Percentiles rank a stretch among this genome's conserved stretches.
These are phyloP conservation scores for Linderniella brevidens DNA, from an alignment of 257 asterid species.

Conservation along the genomic window DNA sequence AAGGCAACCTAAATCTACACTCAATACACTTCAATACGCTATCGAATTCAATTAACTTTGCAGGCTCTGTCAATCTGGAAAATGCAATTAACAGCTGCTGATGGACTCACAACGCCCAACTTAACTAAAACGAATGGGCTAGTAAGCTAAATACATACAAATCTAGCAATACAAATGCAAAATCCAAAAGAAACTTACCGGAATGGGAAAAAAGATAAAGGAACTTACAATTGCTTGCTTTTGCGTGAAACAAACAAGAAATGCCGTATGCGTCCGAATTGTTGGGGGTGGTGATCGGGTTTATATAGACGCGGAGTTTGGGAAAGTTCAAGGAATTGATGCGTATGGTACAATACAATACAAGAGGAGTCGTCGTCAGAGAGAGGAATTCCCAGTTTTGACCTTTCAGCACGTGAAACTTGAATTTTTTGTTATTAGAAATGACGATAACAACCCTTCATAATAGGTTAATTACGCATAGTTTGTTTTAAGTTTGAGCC, in stretches of 20 bases:
- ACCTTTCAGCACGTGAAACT: conserved; percentile 6
- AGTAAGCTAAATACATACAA: too few relatives aligned
- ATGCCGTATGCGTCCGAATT: not conserved
- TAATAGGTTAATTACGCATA: too few relatives aligned
- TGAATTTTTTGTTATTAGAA: too few relatives aligned
- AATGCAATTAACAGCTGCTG: too few relatives aligned
- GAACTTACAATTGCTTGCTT: too few relatives aligned
- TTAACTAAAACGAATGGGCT: too few relatives aligned
- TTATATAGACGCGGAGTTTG: conserved; percentile 21
- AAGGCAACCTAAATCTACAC: conserved; percentile 4
- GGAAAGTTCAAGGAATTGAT: conserved; percentile 16
- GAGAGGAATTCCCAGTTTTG: conserved; percentile 9
- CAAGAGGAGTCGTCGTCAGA: not conserved
- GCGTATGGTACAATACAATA: conserved; percentile 16
- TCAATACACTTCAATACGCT: not conserved
- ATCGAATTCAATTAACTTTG: not conserved
- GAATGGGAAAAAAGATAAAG: conserved; percentile 6
- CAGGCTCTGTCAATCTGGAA: not conserved
- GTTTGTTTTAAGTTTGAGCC: too few relatives aligned
- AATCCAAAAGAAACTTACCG: too few relatives aligned
- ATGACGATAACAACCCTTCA: too few relatives aligned
- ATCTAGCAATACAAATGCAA: too few relatives aligned
- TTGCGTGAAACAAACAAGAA: conserved; percentile 10
- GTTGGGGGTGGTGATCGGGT: conserved; percentile 7
- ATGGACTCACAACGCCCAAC: too few relatives aligned